Percentiles rank a stretch among this genome's conserved stretches.
Conservation (phyloP, 176 grass and related monocot species). For the Panicum miliaceum region DNA sequence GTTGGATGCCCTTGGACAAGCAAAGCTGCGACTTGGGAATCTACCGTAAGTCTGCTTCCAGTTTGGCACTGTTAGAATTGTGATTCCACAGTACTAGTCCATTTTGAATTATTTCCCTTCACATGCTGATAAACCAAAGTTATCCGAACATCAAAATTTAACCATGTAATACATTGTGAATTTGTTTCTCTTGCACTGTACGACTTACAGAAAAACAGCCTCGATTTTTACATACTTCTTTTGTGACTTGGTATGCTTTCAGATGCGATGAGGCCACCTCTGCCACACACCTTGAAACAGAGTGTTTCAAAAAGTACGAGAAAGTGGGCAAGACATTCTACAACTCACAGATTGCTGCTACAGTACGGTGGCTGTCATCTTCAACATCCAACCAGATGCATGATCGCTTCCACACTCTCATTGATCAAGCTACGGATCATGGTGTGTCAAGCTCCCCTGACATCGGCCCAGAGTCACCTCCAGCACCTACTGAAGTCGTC, state of each 20-base stretch:
- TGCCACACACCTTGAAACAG: conserved; percentile 74
- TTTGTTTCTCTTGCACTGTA: not conserved
- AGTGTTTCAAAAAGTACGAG: conserved; percentile 86
- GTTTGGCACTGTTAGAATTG: conserved; percentile 11
- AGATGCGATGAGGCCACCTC: conserved; percentile 56
- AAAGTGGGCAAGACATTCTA: conserved; percentile 90
- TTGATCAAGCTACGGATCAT: conserved; percentile 1
- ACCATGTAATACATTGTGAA: not conserved
- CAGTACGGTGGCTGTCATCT: conserved; percentile 75
- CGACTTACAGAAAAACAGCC: not conserved
- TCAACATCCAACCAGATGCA: conserved; percentile 68
- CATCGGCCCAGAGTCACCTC: conserved; percentile 30
- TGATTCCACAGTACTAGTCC: not conserved
- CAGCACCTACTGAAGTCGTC: not conserved
- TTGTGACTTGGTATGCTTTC: conserved; percentile 11
- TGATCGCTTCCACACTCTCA: conserved; percentile 48
- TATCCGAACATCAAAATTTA: not conserved
- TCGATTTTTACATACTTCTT: not conserved
- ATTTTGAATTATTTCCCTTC: conserved; percentile 14
- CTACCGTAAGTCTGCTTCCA: conserved; percentile 57
- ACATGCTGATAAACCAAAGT: not conserved
- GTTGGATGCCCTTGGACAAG: conserved; percentile 58
- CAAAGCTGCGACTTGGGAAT: conserved; percentile 59
- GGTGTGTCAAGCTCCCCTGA: conserved; percentile 5
- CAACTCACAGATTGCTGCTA: conserved; percentile 92